phyloP scores from a whole-genome alignment of 164 flowering plant genomes.

The Vitis riparia region DNA sequence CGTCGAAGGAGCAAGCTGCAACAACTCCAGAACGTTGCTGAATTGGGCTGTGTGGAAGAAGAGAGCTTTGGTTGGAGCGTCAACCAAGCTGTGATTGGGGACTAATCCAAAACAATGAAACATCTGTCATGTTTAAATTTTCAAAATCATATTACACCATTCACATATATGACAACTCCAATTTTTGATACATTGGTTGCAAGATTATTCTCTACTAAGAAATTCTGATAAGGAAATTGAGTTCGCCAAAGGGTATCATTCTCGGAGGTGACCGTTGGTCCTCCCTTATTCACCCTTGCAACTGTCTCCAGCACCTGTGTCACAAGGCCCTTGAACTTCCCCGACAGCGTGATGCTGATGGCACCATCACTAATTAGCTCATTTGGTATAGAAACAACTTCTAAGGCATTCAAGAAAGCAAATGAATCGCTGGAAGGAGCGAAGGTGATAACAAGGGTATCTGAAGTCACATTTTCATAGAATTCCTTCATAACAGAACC shows the following conservation, averaged over 20 bases:
- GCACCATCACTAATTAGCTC: conserved; percentile 52
- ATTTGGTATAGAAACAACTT: conserved; percentile 75
- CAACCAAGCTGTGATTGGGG: too few species aligned
- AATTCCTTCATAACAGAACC: conserved; percentile 42
- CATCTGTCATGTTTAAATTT: too few species aligned
- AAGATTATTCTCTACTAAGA: conserved; percentile 28
- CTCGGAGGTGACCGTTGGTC: conserved; percentile 42
- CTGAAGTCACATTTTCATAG: conserved; percentile 45
- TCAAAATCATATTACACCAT: conserved; percentile 5
- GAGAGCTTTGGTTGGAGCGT: too few species aligned
- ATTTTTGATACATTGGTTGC: conserved; percentile 36
- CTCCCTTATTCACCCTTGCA: conserved; percentile 79
- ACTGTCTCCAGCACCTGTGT: conserved; percentile 59
- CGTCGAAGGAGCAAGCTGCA: too few species aligned
- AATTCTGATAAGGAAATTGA: conserved; percentile 60
- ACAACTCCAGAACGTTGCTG: too few species aligned
- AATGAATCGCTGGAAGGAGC: conserved; percentile 55
- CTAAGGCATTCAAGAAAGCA: conserved; percentile 78
- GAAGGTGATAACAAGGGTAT: conserved; percentile 47
- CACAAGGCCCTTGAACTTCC: conserved; percentile 32
- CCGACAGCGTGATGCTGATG: conserved; percentile 11
- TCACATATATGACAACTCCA: conserved; percentile 45
- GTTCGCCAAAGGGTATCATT: conserved; percentile 77
- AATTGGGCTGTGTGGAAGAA: too few species aligned
- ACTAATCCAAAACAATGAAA: too few species aligned